Conservation (phyloP, 192 early-diverging fungal species). For the Coemansia sp. region DNA sequence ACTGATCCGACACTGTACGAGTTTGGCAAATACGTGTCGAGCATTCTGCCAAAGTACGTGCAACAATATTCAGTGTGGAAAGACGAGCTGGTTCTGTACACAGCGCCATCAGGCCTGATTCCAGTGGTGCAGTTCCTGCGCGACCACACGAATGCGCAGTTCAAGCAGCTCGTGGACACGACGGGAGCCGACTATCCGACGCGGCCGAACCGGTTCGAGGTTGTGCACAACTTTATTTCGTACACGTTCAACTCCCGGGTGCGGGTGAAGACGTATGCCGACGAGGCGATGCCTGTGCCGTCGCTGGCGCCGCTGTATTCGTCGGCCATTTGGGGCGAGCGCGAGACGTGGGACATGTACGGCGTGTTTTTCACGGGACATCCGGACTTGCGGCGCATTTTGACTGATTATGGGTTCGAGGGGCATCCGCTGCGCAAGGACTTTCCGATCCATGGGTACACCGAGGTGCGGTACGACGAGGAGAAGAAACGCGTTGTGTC, state of each 20-base stretch:
- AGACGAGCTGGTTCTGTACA: constrained; percentile 94
- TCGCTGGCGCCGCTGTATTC: constrained; percentile 77
- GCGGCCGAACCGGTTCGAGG: constrained; percentile 90
- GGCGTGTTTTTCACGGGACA: constrained; percentile 95
- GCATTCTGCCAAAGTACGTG: constrained; percentile 89
- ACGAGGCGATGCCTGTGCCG: constrained; percentile 87
- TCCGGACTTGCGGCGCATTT: constrained; percentile 93
- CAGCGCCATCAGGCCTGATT: constrained; percentile 76
- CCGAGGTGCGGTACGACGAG: constrained; percentile 98
- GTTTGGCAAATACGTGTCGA: constrained; percentile 85
- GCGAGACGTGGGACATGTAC: constrained; percentile 98
- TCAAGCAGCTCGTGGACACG: constrained; percentile 88
- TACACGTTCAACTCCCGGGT: constrained; percentile 89
- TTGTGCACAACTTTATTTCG: constrained; percentile 91
- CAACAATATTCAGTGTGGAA: constrained; percentile 98
- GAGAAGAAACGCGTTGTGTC: constrained; percentile 96
- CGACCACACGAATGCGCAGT: constrained; percentile 89
- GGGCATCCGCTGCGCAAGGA: constrained; percentile 95
- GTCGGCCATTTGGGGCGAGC: constrained; percentile 96
- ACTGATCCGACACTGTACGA: constrained; percentile 62
- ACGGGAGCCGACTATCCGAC: constrained; percentile 93
- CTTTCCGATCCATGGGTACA: constrained; percentile 98
- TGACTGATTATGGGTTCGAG: constrained; percentile 99
- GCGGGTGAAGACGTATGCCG: constrained; percentile 96
- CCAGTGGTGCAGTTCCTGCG: constrained; percentile 87